phyloP scores from a whole-genome alignment of 1,284 basidiomycete species.

The Trichosporon sp. region DNA sequence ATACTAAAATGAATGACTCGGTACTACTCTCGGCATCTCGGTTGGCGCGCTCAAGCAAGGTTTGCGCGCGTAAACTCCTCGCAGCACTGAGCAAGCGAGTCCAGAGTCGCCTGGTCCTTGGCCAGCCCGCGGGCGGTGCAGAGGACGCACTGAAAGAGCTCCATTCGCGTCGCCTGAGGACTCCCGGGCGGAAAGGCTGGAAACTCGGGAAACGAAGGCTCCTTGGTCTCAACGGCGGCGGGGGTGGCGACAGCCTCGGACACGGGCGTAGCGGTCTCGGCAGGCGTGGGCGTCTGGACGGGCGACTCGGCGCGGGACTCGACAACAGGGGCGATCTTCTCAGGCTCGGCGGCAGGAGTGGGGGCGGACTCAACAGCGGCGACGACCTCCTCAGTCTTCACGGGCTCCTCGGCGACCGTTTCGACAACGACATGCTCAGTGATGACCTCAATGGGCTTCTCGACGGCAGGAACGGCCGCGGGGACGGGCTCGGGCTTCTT shows the following conservation, averaged over 20 bases:
- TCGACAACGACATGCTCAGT: neutral
- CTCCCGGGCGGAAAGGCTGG: neutral
- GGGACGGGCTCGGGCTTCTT: neutral
- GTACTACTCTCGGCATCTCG: neutral
- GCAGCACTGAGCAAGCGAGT: slow-evolving; percentile 9
- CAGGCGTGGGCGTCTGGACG: neutral
- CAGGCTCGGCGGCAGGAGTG: neutral
- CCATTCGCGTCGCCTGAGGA: slow-evolving; percentile 5
- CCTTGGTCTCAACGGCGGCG: neutral
- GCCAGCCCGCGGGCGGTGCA: slow-evolving; percentile 7
- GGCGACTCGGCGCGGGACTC: neutral
- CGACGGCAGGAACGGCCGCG: neutral
- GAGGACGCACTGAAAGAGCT: slow-evolving; percentile 18
- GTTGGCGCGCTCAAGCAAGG: neutral
- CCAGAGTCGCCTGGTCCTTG: slow-evolving; percentile 12
- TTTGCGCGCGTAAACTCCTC: slow-evolving; percentile 12
- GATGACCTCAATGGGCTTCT: neutral
- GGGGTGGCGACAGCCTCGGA: neutral
- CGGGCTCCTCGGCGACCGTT: neutral
- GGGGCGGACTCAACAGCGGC: neutral
- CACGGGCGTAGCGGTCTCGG: neutral
- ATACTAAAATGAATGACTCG: slow-evolving; percentile 18
- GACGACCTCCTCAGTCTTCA: neutral
- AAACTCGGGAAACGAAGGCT: neutral
- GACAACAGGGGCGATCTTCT: neutral